phyloP scores from a whole-genome alignment of 1,284 basidiomycete species.

The Thelephora terrestris region DNA sequence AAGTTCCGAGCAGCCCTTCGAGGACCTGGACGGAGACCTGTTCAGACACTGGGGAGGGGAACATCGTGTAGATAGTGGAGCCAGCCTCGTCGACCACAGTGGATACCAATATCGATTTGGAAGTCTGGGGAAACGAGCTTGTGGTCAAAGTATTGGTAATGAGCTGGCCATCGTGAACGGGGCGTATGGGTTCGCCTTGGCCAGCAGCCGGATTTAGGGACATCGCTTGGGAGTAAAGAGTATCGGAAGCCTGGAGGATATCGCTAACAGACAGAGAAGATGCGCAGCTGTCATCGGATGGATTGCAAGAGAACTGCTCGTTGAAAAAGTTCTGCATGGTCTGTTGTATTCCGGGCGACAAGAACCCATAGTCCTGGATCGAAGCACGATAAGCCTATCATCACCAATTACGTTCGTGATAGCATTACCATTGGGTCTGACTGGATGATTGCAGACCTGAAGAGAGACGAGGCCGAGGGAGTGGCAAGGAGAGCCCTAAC shows the following conservation, averaged over 20 bases:
- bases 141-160: slow-evolving; percentile 47
- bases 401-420: neutral
- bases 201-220: slow-evolving; percentile 44
- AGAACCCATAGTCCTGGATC: slow-evolving; percentile 62
- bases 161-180: slow-evolving; percentile 48
- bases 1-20: slow-evolving; percentile 35
- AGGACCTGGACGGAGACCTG: slow-evolving; percentile 32
- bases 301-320: slow-evolving; percentile 34
- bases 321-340: slow-evolving; percentile 48
- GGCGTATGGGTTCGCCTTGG: slow-evolving; percentile 46
- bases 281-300: slow-evolving; percentile 40
- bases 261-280: slow-evolving; percentile 35
- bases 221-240: slow-evolving; percentile 31
- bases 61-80: slow-evolving; percentile 39
- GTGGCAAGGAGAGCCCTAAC: slow-evolving; percentile 64
- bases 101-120: slow-evolving; percentile 60
- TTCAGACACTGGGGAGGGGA: slow-evolving; percentile 30
- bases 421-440: slow-evolving; percentile 76
- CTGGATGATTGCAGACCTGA: slow-evolving; percentile 69
- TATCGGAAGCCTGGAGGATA: slow-evolving; percentile 41
- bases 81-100: slow-evolving; percentile 66
- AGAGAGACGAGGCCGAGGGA: slow-evolving; percentile 56
- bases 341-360: slow-evolving; percentile 42
- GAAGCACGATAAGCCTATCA: neutral
- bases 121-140: slow-evolving; percentile 40